Evolutionary conservation across 192 early-diverging fungal genomes (phyloP), one percentile per base, ranked within the genome.

Genomic region (Rhizophagus sp.): DNA sequence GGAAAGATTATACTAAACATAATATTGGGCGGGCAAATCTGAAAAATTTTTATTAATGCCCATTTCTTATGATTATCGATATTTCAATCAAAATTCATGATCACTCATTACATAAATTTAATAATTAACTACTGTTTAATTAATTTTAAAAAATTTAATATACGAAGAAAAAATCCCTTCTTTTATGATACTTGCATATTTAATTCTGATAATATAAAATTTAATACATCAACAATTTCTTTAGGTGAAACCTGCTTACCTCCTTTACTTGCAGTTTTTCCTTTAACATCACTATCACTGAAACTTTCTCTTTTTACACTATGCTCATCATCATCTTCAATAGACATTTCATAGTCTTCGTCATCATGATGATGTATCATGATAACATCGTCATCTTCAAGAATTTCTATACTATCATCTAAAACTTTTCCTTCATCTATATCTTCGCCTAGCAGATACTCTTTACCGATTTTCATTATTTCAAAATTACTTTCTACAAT

Each of bases 151-250:
- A 30, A 30, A 30, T 30, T 30, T 30, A 30, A 30, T 30, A 30
- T 36, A 36, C 3, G 34, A 36, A 36, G 34, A 36, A 36, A 36
- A 4, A 36, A 36, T 36, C 34, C 34, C 34, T 36, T 41, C 5
- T 41, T 41, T 70, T 41, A 70, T 44, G 68, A 70, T 44, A 70
- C 68, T 19, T 70, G 68, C 39, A 70, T 70, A 70, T 70, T 70
- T 70, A 70, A 70, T 41, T 70, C 68, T 44, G n/a, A 44, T 12
- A 70, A 41, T 5, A 39, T 19, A 8, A n/a, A 41, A 44, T 70
- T 33, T n/a, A 70, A 22, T 34, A 30, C 36, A n/a, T 41, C 68
- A 7, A 70, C 68, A 41, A 70, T 70, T 70, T 70, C 68, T 47
- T 70, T 39, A 33, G 30, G 17, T 2, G 66, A 68, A 17, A 68